Base-by-base conservation (phyloP, 1,139 yeast genomes). In the Sugiyamaella sp. region DNA sequence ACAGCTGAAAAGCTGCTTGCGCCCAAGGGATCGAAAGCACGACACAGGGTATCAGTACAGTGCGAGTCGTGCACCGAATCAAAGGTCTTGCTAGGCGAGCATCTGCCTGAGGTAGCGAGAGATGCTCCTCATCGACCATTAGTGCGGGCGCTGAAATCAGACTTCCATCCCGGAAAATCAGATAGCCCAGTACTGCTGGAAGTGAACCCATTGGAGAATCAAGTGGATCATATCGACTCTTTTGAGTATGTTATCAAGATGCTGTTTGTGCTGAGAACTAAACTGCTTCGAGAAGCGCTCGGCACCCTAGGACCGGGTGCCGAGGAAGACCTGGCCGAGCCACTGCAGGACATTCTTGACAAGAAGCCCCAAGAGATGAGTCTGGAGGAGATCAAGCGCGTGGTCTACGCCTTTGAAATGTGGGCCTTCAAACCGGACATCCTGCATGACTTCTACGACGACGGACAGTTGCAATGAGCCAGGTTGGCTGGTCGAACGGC, bases 341-440 rank as follows among this genome's bases (percentile, higher is more conserved):
- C 71, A 12, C 66, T 78, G 5, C 64, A 70, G 1, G 74, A 78
- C 2, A 54, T 84, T 2, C 63, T 81, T 53, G 66, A 77, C 9
- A 80, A 76, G 57, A 64, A 68, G 2, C 80, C 87, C 0, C 69
- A 73, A 17, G 79, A 79, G 2, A 71, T 90, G 54, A 73, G 81
- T 0, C 65, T 74, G 4, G 80, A 79, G 0, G 95, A 89, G 17
- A 74, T 85, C 57, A 57, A 74, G 5, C 62, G 67, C 4, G 66
- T 91, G 6, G 75, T 83, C 2, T 68, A 77, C 3, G 76, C 72
- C 2, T 88, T 85, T 66, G 78, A 76, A 45, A 66, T 72, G 20
- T 91, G 98, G 98, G 95, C 98, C 0, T 91, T 90, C 74, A 89
- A 85, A 69, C 97, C 97, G 0, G 78, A 78, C 46, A 66, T 75